Conservation (phyloP, 2,329 filamentous ascomycete species). For the Colletotrichum orbiculare region DNA sequence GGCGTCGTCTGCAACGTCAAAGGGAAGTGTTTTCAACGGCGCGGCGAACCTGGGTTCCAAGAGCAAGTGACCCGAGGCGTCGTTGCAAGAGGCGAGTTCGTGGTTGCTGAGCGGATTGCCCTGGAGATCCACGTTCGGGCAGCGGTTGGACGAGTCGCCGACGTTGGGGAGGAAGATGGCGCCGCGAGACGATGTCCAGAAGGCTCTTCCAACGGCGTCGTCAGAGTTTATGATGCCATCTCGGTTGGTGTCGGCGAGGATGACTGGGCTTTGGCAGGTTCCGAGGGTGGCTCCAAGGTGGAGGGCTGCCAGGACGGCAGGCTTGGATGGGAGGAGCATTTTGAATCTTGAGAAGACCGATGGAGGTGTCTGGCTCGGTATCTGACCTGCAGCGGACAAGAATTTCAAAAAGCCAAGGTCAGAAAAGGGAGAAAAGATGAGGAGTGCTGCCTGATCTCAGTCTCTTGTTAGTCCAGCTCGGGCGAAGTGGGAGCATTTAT, state of each 20-base stretch:
- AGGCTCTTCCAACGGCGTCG: conserved; percentile 41
- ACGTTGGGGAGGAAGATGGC: conserved; percentile 53
- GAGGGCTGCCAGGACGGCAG: conserved; percentile 1
- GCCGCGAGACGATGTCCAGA: conserved; percentile 41
- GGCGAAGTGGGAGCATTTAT: not conserved
- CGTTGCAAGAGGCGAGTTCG: conserved; percentile 47
- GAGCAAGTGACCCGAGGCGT: conserved; percentile 48
- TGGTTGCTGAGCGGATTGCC: conserved; percentile 38
- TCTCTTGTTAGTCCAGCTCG: not conserved
- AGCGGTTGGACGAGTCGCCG: conserved; percentile 46
- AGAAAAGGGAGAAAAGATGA: not conserved
- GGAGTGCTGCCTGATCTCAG: not conserved
- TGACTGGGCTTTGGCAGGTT: conserved; percentile 31
- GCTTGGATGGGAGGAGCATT: not conserved
- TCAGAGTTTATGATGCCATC: conserved; percentile 47
- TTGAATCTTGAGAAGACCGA: accelerated
- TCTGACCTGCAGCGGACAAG: not conserved
- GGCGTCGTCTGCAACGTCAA: conserved; percentile 37
- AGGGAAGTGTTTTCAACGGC: conserved; percentile 46
- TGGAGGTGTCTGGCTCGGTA: not conserved
- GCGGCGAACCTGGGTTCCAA: conserved; percentile 46
- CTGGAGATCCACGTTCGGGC: conserved; percentile 38
- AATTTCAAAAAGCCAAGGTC: not conserved
- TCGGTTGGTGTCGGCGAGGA: conserved; percentile 51
- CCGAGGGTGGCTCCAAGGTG: conserved; percentile 7